These are phyloP conservation scores for Aspergillus sp. DNA, from an alignment of 2,329 filamentous ascomycete species.

Conservation along the genomic window DNA sequence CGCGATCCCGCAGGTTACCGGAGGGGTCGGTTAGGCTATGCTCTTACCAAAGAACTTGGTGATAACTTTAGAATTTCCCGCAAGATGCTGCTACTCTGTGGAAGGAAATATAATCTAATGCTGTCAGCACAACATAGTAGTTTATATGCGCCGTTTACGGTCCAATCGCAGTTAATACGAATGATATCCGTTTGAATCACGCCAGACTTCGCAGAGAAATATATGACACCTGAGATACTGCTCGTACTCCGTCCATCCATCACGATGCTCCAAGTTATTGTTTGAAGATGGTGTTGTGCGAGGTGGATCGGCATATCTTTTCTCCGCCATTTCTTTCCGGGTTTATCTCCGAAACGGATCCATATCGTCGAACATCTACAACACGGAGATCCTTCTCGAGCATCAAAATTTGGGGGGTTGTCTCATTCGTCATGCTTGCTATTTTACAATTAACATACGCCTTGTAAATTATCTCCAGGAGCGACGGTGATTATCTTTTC, in stretches of 20 bases:
- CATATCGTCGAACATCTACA: neutral
- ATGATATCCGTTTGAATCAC: too few species aligned
- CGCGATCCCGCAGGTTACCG: too few species aligned
- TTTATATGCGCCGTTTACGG: too few species aligned
- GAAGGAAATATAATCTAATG: neutral
- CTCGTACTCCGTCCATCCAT: too few species aligned
- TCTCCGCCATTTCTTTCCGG: neutral
- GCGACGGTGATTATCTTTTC: neutral
- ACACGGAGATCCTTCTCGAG: neutral
- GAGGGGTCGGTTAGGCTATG: too few species aligned
- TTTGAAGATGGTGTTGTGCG: neutral
- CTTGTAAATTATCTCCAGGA: neutral
- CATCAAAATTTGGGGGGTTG: neutral
- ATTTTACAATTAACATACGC: neutral
- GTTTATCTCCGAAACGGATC: neutral
- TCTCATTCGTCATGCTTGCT: neutral
- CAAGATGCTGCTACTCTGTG: neutral
- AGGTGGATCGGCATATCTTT: neutral
- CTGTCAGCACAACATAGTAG: too few species aligned
- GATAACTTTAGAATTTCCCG: neutral
- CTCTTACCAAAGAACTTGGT: neutral
- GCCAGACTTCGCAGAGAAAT: too few species aligned
- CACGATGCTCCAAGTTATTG: neutral
- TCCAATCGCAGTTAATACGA: too few species aligned
- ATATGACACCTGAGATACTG: too few species aligned